These are phyloP conservation scores for Rubus idaeus DNA, from an alignment of 306 rosid species.

Conservation along the genomic window DNA sequence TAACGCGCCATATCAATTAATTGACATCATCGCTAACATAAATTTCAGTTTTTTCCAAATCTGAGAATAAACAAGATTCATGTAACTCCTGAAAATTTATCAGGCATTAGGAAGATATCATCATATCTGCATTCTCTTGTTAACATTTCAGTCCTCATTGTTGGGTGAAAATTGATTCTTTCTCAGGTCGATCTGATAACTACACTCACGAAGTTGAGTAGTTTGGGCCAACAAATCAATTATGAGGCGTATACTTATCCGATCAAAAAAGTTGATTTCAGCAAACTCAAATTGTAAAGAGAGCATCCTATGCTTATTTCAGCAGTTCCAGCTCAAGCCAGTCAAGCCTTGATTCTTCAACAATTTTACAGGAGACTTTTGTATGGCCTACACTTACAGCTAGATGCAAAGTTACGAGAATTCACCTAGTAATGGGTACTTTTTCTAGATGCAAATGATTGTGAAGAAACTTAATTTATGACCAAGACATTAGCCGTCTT, in stretches of 20 bases:
- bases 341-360: slow-evolving; percentile 1
- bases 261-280: slow-evolving; percentile 51
- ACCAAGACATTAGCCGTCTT: too few relatives aligned
- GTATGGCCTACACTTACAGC: not conserved
- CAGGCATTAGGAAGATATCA: not conserved
- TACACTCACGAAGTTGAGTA: slow-evolving; percentile 71
- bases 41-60: not conserved
- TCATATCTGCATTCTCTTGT: not conserved
- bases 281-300: slow-evolving; percentile 75
- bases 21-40: not conserved
- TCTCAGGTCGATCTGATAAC: slow-evolving; percentile 92
- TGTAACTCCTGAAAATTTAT: not conserved
- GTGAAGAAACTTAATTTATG: not conserved
- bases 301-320: not conserved
- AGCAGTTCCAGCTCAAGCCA: not conserved
- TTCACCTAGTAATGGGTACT: not conserved
- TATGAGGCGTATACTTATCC: slow-evolving; percentile 86
- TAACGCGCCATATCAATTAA: not conserved
- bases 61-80: not conserved
- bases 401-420: not conserved
- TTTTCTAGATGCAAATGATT: not conserved
- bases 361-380: not conserved
- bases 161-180: slow-evolving; percentile 22
- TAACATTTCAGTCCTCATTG: slow-evolving; percentile 4
- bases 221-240: slow-evolving; percentile 81